phyloP scores from a whole-genome alignment of 2,329 filamentous ascomycete genomes.

The Beauveria asiatica region DNA sequence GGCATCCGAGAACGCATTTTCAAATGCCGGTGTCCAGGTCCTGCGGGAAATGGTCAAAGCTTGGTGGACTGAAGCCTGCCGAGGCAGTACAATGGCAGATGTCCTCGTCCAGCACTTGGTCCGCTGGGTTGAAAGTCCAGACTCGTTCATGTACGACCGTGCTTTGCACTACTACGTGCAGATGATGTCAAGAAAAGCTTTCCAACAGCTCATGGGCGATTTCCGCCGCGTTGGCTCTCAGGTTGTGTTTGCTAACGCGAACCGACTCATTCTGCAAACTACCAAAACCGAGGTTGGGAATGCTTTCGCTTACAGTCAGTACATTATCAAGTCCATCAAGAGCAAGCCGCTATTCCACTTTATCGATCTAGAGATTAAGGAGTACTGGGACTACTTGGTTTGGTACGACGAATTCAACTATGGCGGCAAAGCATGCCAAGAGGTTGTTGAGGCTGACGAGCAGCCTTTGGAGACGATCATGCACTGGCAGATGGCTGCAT shows the following conservation, averaged over 20 bases:
- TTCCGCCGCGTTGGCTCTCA: constrained; percentile 93
- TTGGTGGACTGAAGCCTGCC: constrained; percentile 94
- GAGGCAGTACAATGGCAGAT: constrained; percentile 88
- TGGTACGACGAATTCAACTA: constrained; percentile 99
- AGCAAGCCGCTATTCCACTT: constrained; percentile 94
- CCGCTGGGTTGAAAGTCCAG: constrained; percentile 90
- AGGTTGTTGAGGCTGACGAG: constrained; percentile 63
- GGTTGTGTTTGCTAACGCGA: constrained; percentile 88
- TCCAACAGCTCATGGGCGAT: constrained; percentile 94
- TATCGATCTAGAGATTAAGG: constrained; percentile 91
- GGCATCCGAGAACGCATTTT: constrained; percentile 82
- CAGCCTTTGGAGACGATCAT: constrained; percentile 86
- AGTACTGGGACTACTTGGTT: constrained; percentile 98
- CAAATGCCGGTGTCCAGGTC: constrained; percentile 82
- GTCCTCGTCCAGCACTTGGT: constrained; percentile 96
- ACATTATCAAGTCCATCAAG: constrained; percentile 96
- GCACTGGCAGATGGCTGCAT: constrained; percentile 95
- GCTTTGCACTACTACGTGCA: constrained; percentile 95
- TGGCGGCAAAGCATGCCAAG: constrained; percentile 81
- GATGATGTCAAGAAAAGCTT: constrained; percentile 95
- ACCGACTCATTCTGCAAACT: constrained; percentile 84
- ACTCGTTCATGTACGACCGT: constrained; percentile 90
- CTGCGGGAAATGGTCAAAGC: constrained; percentile 96
- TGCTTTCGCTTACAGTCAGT: constrained; percentile 92
- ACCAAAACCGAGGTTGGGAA: constrained; percentile 96